These are phyloP conservation scores for Amaranthus tricolor DNA, from an alignment of 179 eudicot species.

Conservation along the genomic window DNA sequence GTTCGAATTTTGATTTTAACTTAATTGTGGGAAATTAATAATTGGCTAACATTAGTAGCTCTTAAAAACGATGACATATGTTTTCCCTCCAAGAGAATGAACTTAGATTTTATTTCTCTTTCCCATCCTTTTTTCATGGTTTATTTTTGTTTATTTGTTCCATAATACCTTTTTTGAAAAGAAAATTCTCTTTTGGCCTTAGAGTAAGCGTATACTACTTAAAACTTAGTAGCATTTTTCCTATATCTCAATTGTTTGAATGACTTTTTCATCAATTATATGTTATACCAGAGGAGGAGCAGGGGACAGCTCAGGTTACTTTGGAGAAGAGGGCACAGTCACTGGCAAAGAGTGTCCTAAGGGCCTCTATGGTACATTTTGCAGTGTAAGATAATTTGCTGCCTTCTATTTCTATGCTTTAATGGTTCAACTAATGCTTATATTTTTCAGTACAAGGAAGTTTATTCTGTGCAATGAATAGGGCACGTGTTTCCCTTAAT, in stretches of 20 bases:
- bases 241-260: not conserved
- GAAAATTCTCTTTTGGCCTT: not conserved
- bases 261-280: conserved; percentile 16
- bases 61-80: not conserved
- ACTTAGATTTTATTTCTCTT: not conserved
- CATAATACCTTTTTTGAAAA: no score
- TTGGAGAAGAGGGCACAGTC: conserved; percentile 73
- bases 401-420: not conserved
- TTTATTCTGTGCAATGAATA: not conserved
- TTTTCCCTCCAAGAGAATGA: not conserved
- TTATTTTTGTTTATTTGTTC: not conserved
- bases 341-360: conserved; percentile 78
- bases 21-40: no score
- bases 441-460: not conserved
- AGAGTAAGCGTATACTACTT: not conserved
- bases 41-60: not conserved
- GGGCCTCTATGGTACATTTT: conserved; percentile 84
- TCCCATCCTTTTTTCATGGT: not conserved
- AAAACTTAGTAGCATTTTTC: not conserved
- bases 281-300: conserved; percentile 61
- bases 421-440: not conserved
- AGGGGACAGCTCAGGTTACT: conserved; percentile 61
- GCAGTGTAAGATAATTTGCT: conserved; percentile 44
- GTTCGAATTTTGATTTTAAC: no score
- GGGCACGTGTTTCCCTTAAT: not conserved